Base-by-base conservation (phyloP, 768 basidiomycete genomes). In the Hericium erinaceus region DNA sequence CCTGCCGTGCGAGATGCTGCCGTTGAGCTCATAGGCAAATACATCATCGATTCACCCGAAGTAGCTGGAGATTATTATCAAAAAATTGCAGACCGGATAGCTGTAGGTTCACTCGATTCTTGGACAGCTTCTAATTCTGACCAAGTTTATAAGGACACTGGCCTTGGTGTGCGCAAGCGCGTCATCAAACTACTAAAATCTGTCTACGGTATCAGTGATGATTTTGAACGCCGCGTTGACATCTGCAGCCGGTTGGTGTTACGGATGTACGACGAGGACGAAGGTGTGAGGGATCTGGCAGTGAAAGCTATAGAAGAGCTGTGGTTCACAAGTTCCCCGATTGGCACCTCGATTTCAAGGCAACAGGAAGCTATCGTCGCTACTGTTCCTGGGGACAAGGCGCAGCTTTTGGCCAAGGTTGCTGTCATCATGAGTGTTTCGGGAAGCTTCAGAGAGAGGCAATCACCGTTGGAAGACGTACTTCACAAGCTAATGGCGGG, bases 11-110 rank as follows among this genome's bases (percentile, higher is more conserved):
- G 97, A 11, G 97, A 99, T 68, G 93, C 94, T 4, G 94, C 95
- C 5, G 91, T 99, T 13, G 97, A 98, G 66, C 74, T 99, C 57
- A 91, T 98, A 57, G 97, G 97, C n/a, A 95, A 93, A 73, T 95
- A 98, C 65, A 86, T 98, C 76, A 82, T 94, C 39, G 87, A 92
- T 60, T 85, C 87, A 0, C 91, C 92, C 0, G 84, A 85, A 56
- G 84, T 98, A n/a, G 92, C 90, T 0, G 81, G 81, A 3, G 84
- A 94, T 64, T 98, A 98, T 72, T 95, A 95, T 65, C 77, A 80
- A 50, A 85, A 84, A 68, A 90, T 99, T 55, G 84, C 89, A 2
- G 89, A 92, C 59, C 87, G 97, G 4, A 92, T 97, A 62, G 88
- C 90, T 40, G 95, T 97, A 71, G 68, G 83, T 73, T 39, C 18